phyloP scores from a whole-genome alignment of 495 filamentous ascomycete genomes.

The Bacidia gigantensis region DNA sequence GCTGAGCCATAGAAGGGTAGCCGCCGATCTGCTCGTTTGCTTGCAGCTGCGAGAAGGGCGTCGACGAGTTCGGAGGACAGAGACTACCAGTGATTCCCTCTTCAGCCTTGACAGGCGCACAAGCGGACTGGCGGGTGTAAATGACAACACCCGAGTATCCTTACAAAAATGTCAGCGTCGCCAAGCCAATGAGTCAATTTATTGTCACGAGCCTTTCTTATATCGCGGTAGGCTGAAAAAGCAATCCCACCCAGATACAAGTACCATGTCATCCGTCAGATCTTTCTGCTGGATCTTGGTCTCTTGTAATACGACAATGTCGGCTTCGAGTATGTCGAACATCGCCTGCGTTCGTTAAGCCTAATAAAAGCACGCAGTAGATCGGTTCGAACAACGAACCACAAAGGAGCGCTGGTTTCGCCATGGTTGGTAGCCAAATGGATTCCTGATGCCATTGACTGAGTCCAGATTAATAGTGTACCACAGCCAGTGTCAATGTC shows the following conservation, averaged over 20 bases:
- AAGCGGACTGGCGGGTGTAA: slow-evolving; percentile 81
- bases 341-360: slow-evolving; percentile 43
- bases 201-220: slow-evolving; percentile 60
- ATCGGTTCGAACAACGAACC: slow-evolving; percentile 24
- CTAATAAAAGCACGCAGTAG: not conserved
- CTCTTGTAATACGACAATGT: slow-evolving; percentile 92
- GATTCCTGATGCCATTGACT: slow-evolving; percentile 97
- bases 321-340: slow-evolving; percentile 88
- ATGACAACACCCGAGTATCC: slow-evolving; percentile 96
- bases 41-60: slow-evolving; percentile 63
- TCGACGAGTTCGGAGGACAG: slow-evolving; percentile 58
- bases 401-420: slow-evolving; percentile 71
- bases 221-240: slow-evolving; percentile 84
- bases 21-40: slow-evolving; percentile 78
- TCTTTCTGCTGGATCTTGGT: slow-evolving; percentile 95
- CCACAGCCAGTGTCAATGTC: not conserved
- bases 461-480: slow-evolving; percentile 15
- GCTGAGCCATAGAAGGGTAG: slow-evolving; percentile 59
- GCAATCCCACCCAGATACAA: slow-evolving; percentile 92
- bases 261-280: slow-evolving; percentile 86
- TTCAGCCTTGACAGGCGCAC: slow-evolving; percentile 80
- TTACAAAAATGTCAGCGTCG: slow-evolving; percentile 27
- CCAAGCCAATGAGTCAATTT: too few species aligned
- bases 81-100: slow-evolving; percentile 83
- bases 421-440: slow-evolving; percentile 95